Conservation (phyloP, 306 rosid species). For the Nissolia schottii region DNA sequence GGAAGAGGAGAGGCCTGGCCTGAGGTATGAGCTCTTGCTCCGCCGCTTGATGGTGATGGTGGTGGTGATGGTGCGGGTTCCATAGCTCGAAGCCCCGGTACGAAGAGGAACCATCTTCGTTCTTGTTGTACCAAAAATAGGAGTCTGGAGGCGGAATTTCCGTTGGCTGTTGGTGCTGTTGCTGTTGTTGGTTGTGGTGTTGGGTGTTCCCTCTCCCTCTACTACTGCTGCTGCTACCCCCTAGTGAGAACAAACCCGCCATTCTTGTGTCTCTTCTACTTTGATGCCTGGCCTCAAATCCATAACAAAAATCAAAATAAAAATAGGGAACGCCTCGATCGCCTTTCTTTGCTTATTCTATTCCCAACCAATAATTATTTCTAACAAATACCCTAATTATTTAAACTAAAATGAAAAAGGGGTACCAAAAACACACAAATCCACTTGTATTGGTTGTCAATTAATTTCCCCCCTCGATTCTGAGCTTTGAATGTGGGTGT, state of each 20-base stretch:
- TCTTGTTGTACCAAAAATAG: slow-evolving; percentile 60
- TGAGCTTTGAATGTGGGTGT: slow-evolving; percentile 10
- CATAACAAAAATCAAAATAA: slow-evolving; percentile 68
- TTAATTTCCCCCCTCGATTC: slow-evolving; percentile 19
- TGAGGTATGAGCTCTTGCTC: slow-evolving; percentile 28
- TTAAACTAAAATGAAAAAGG: neutral
- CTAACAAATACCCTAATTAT: neutral
- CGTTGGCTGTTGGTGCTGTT: slow-evolving; percentile 22
- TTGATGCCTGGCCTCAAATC: slow-evolving; percentile 46
- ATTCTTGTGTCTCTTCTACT: slow-evolving; percentile 33
- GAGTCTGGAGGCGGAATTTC: slow-evolving; percentile 46
- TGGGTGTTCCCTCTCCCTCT: slow-evolving; percentile 31
- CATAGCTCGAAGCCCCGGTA: slow-evolving; percentile 78
- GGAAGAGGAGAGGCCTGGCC: slow-evolving; percentile 41
- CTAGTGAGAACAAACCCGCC: slow-evolving; percentile 93
- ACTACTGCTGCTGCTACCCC: slow-evolving; percentile 30
- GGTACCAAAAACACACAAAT: neutral
- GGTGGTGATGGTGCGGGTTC: slow-evolving; percentile 67
- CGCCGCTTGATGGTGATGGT: slow-evolving; percentile 39
- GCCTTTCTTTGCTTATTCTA: neutral
- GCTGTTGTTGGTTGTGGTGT: slow-evolving; percentile 6
- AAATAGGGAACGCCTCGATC: slow-evolving; percentile 28
- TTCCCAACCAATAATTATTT: neutral
- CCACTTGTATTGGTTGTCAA: slow-evolving; percentile 2
- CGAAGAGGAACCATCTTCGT: slow-evolving; percentile 38